These are phyloP conservation scores for Cladosporium sp. DNA, from an alignment of 2,329 filamentous ascomycete genomes.

Conservation along the genomic window DNA sequence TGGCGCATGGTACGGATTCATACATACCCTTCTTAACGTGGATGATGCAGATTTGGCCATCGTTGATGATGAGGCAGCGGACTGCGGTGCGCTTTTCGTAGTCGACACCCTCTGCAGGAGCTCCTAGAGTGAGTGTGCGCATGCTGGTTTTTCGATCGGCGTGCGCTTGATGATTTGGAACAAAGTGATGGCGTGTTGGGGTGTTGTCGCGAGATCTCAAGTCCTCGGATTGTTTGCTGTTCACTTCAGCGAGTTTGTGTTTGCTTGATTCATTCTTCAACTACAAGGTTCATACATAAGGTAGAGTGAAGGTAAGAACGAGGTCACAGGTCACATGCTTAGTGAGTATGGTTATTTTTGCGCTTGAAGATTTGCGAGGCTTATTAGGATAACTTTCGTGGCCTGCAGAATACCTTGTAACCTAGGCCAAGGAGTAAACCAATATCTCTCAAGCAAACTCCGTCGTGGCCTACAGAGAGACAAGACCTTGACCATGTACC, in stretches of 20 bases:
- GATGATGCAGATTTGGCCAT: neutral
- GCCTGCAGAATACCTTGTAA: no score
- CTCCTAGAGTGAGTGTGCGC: neutral
- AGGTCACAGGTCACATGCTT: no score
- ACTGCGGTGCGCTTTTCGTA: neutral
- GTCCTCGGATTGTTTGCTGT: neutral
- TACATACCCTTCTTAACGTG: neutral
- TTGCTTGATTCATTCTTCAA: neutral
- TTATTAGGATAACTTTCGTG: no score
- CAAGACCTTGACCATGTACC: no score
- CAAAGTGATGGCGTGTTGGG: neutral
- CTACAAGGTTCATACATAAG: neutral
- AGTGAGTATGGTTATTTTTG: no score
- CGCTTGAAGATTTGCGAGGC: no score
- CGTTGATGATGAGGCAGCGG: neutral
- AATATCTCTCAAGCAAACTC: no score
- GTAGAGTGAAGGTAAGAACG: neutral
- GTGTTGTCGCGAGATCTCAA: neutral
- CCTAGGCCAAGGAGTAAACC: no score
- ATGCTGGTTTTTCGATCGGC: neutral
- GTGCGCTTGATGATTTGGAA: neutral
- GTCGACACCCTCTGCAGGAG: neutral
- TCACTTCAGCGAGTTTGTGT: neutral
- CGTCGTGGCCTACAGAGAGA: no score
- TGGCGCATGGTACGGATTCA: neutral